Evolutionary conservation across 2,329 filamentous ascomycete genomes (phyloP).

Genomic region (Phaeosphaeria sp.): DNA sequence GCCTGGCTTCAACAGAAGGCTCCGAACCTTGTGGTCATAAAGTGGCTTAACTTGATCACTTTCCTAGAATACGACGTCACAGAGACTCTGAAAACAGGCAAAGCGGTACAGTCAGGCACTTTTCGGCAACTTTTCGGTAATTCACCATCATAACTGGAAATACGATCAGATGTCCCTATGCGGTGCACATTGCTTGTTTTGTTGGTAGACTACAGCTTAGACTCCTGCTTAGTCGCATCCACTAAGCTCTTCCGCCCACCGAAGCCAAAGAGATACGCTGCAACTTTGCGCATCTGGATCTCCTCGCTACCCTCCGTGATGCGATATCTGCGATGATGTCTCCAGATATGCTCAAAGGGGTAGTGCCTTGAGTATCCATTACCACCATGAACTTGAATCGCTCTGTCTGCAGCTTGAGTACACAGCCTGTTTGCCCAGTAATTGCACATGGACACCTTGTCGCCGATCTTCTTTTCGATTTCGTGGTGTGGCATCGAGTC

Average conservation of each 20-base stretch:
- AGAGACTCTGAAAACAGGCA: too few species aligned
- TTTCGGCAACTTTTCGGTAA: slow-evolving; percentile 3
- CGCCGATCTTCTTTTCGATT: slow-evolving; percentile 65
- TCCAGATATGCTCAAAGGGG: slow-evolving; percentile 70
- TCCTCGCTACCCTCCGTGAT: slow-evolving; percentile 71
- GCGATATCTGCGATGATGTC: slow-evolving; percentile 67
- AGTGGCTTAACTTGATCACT: too few species aligned
- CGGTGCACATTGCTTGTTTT: too few species aligned
- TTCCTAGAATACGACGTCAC: too few species aligned
- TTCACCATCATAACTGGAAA: neutral
- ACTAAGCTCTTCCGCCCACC: slow-evolving; percentile 52
- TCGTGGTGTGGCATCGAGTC: slow-evolving; percentile 61
- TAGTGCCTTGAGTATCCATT: slow-evolving; percentile 65
- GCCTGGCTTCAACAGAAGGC: slow-evolving; percentile 29
- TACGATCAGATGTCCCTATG: too few species aligned
- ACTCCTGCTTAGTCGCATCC: slow-evolving; percentile 38
- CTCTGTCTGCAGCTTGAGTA: slow-evolving; percentile 66
- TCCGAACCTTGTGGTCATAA: slow-evolving; percentile 12
- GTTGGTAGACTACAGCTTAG: slow-evolving; percentile 34
- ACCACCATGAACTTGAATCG: slow-evolving; percentile 68
- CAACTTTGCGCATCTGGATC: slow-evolving; percentile 71
- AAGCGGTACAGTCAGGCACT: neutral
- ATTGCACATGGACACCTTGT: slow-evolving; percentile 71
- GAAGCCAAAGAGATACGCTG: slow-evolving; percentile 65
- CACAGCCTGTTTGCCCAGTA: slow-evolving; percentile 69